Base-by-base conservation (phyloP, 495 filamentous ascomycete genomes). In the Ramalina intermedia region DNA sequence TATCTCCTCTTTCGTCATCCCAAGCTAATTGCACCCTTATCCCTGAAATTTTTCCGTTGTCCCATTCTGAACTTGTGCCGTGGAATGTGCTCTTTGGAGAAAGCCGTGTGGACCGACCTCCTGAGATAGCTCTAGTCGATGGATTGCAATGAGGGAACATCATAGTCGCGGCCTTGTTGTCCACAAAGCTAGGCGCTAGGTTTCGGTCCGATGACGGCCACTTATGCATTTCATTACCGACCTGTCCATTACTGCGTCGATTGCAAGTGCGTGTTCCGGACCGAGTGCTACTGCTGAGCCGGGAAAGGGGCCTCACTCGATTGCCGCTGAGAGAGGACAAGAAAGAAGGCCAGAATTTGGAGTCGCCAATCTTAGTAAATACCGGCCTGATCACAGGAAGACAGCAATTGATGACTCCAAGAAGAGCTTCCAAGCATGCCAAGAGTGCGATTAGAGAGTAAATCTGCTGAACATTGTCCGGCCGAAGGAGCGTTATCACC, bases 311-410 rank as follows among this genome's bases (percentile, higher is more conserved):
- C 40, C 43, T 39, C 13, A 26, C 3, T 45, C 24, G 23, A 42
- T 27, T 49, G 36, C 38, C 41, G 24, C 11, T 55, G 53, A 36
- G 43, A 47, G 12, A 20, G 29, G 44, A 51, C 8, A 39, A 29
- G n/a, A 55, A 36, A 44, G 43, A 52, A 1, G 33, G 27, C 8
- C 38, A 41, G 17, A 45, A 21, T 14, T 24, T 40, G 23, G 49
- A 55, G 20, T 39, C 35, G 13, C 37, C 18, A 41, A 55, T 1
- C 27, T 52, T 56, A 3, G 39, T 47, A 46, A 50, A 47, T 11
- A 56, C n/a, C 12, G 50, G 49, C 43, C 50, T 56, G n/a, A 56
- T 37, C 46, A 56, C 50, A 18, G 54, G 54, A n/a, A 53, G 50
- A 41, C 54, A 56, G 46, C 50, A 45, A 24, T 52, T 53, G 46